These are phyloP conservation scores for Camellia granthamiana DNA, from an alignment of 148 eudicot species.

Conservation along the genomic window DNA sequence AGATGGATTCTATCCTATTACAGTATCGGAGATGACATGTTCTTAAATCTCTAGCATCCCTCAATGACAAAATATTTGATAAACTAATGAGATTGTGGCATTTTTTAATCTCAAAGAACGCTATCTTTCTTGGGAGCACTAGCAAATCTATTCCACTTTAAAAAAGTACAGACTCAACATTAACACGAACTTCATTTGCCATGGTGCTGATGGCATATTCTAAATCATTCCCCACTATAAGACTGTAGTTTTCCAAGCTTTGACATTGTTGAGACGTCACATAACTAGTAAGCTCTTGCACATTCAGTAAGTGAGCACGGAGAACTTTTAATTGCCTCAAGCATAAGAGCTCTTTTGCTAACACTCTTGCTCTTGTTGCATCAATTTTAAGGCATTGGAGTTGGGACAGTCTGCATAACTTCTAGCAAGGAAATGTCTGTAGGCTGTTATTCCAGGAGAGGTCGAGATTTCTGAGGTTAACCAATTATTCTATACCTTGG, in stretches of 20 bases:
- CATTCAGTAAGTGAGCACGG: background rate
- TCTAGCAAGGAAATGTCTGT: background rate
- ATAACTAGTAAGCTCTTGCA: background rate
- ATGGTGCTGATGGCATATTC: too few species aligned
- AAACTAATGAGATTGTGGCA: background rate
- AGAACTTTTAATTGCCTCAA: background rate
- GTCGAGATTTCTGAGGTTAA: background rate
- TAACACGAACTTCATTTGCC: too few species aligned
- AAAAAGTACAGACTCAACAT: background rate
- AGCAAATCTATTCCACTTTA: background rate
- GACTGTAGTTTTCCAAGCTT: background rate
- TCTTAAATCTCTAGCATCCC: background rate
- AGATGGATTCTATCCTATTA: background rate
- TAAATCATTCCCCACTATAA: background rate
- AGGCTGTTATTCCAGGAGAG: background rate
- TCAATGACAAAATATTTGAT: background rate
- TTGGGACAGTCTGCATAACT: background rate
- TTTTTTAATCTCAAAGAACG: background rate
- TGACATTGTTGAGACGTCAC: background rate
- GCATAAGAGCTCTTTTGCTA: background rate
- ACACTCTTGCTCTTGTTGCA: background rate
- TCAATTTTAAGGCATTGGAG: background rate
- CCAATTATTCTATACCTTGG: constrained; percentile 7
- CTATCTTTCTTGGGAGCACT: background rate
- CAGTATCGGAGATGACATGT: background rate